phyloP scores from a whole-genome alignment of 1,284 basidiomycete genomes.

The Melampsora larici-populina region DNA sequence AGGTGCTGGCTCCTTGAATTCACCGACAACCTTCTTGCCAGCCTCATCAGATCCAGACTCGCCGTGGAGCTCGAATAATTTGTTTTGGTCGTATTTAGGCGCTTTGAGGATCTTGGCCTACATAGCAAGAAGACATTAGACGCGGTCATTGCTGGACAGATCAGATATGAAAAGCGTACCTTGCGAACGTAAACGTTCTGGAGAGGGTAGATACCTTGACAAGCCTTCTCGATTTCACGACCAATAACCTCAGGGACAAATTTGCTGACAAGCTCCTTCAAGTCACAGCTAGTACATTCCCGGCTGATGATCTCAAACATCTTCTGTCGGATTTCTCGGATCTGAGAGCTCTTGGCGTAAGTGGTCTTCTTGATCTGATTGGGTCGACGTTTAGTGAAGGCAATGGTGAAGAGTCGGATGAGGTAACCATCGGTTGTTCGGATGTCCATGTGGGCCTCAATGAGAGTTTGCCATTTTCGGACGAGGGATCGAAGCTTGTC shows the following conservation, averaged over 20 bases:
- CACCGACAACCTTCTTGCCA: slow-evolving; percentile 45
- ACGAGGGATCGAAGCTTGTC: slow-evolving; percentile 99
- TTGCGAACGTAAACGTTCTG: slow-evolving; percentile 99
- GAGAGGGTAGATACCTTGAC: slow-evolving; percentile 91
- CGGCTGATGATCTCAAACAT: slow-evolving; percentile 99
- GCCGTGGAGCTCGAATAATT: slow-evolving; percentile 92
- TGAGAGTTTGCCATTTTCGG: slow-evolving; percentile 99
- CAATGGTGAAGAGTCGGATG: slow-evolving; percentile 96
- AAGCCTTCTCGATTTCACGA: slow-evolving; percentile 98
- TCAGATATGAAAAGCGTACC: slow-evolving; percentile 54
- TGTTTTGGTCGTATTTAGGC: slow-evolving; percentile 92
- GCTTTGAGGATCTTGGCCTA: slow-evolving; percentile 75
- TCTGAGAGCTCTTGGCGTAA: slow-evolving; percentile 91
- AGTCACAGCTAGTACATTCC: slow-evolving; percentile 89
- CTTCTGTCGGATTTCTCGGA: slow-evolving; percentile 97
- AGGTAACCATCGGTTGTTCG: slow-evolving; percentile 99
- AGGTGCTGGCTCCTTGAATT: slow-evolving; percentile 41
- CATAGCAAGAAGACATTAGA: neutral
- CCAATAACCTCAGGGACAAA: slow-evolving; percentile 99
- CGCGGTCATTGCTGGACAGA: neutral
- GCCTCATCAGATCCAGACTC: slow-evolving; percentile 62
- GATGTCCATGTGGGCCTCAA: slow-evolving; percentile 98
- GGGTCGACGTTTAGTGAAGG: slow-evolving; percentile 95
- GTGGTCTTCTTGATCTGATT: slow-evolving; percentile 99
- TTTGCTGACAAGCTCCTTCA: slow-evolving; percentile 98